phyloP scores from a whole-genome alignment of 1,284 basidiomycete genomes.

The Inonotus hispidus region DNA sequence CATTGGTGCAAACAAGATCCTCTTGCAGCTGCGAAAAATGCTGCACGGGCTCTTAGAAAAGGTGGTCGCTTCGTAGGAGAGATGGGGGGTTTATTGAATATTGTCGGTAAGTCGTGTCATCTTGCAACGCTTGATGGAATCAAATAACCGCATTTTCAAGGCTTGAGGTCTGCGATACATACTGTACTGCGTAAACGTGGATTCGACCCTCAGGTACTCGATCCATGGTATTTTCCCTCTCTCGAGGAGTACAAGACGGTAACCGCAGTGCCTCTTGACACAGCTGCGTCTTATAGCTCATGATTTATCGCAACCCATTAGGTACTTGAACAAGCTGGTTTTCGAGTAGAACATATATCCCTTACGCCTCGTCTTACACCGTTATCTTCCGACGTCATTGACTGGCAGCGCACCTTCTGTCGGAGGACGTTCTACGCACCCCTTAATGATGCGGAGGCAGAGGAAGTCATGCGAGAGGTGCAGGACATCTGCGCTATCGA shows the following conservation, averaged over 20 bases:
- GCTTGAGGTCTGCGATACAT: conserved; percentile 58
- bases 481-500: conserved; percentile 54
- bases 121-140: background rate
- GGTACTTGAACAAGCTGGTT: conserved; percentile 53
- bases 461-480: conserved; percentile 60
- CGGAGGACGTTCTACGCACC: conserved; percentile 47
- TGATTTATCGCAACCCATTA: conserved; percentile 24
- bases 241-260: conserved; percentile 58
- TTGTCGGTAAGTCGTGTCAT: conserved; percentile 44
- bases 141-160: conserved; percentile 31
- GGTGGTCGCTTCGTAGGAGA: conserved; percentile 71
- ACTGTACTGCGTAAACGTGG: conserved; percentile 49
- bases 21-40: conserved; percentile 52
- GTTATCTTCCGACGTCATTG: conserved; percentile 53
- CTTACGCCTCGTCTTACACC: conserved; percentile 68
- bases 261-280: conserved; percentile 21
- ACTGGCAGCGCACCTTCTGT: conserved; percentile 70
- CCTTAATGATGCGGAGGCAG: conserved; percentile 45
- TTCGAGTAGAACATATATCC: conserved; percentile 49
- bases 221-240: conserved; percentile 85
- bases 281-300: conserved; percentile 3
- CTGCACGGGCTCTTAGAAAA: conserved; percentile 54
- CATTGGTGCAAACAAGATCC: conserved; percentile 85
- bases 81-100: conserved; percentile 74
- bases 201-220: conserved; percentile 49